These are phyloP conservation scores for Pichia occidentalis DNA, from an alignment of 805 yeast species.

Conservation along the genomic window DNA sequence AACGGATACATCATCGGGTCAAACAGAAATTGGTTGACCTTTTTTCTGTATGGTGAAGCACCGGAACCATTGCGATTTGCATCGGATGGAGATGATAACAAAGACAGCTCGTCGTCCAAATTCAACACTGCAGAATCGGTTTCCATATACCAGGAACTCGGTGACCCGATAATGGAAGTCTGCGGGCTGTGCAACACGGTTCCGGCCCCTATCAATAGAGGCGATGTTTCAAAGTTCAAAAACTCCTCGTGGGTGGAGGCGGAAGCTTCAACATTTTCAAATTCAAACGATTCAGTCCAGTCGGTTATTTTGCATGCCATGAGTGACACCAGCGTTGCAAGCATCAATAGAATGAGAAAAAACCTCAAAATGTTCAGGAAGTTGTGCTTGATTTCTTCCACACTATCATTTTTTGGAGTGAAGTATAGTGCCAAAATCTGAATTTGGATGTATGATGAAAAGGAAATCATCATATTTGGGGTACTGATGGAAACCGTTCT, in stretches of 20 bases:
- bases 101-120: slow-evolving; percentile 25
- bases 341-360: slow-evolving; percentile 17
- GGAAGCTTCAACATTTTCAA: slow-evolving; percentile 20
- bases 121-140: slow-evolving; percentile 20
- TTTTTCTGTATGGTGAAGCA: slow-evolving; percentile 12
- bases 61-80: neutral
- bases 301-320: slow-evolving; percentile 28
- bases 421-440: slow-evolving; percentile 20
- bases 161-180: slow-evolving; percentile 24
- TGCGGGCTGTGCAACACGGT: slow-evolving; percentile 24
- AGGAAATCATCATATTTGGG: slow-evolving; percentile 47
- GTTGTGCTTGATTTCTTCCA: slow-evolving; percentile 13
- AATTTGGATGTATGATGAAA: slow-evolving; percentile 28
- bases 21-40: slow-evolving; percentile 26
- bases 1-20: slow-evolving; percentile 64
- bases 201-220: slow-evolving; percentile 29
- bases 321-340: slow-evolving; percentile 19
- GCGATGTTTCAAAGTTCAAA: slow-evolving; percentile 29
- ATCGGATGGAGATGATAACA: slow-evolving; percentile 19
- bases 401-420: slow-evolving; percentile 7
- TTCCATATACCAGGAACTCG: slow-evolving; percentile 26
- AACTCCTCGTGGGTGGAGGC: slow-evolving; percentile 18
- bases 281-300: slow-evolving; percentile 21
- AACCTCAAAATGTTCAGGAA: slow-evolving; percentile 21
- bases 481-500: slow-evolving; percentile 78